phyloP scores from a whole-genome alignment of 148 eudicot genomes.

The Pharnaceum exiguum region DNA sequence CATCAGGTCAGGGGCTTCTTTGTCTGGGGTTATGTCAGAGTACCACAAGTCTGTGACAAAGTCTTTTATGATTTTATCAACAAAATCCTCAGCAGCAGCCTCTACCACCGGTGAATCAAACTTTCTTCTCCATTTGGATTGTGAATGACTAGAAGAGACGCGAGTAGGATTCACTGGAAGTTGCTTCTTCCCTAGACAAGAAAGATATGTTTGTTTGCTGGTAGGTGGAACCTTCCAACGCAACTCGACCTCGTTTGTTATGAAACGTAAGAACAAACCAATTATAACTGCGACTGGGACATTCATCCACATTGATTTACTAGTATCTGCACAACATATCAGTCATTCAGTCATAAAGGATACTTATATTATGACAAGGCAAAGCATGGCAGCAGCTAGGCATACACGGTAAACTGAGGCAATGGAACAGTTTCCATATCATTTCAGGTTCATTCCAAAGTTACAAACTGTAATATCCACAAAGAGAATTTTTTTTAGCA shows the following conservation, averaged over 20 bases:
- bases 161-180: constrained; percentile 73
- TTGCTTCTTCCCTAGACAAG: constrained; percentile 73
- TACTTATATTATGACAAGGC: neutral
- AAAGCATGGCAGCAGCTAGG: neutral
- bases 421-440: no score
- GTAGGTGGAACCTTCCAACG: constrained; percentile 48
- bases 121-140: constrained; percentile 79
- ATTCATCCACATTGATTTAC: constrained; percentile 99
- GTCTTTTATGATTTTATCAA: constrained; percentile 71
- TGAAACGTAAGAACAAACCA: constrained; percentile 50
- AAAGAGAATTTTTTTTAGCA: no score
- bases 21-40: constrained; percentile 86
- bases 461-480: no score
- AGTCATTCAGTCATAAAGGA: neutral
- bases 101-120: constrained; percentile 82
- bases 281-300: constrained; percentile 68
- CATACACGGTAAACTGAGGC: neutral
- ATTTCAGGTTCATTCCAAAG: no score
- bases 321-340: constrained; percentile 60
- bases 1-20: constrained; percentile 87
- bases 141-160: constrained; percentile 51
- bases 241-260: constrained; percentile 70
- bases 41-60: constrained; percentile 93
- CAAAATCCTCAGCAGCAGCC: constrained; percentile 82
- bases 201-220: constrained; percentile 43